phyloP scores from a whole-genome alignment of 768 basidiomycete species.

The Myochromella boudieri region DNA sequence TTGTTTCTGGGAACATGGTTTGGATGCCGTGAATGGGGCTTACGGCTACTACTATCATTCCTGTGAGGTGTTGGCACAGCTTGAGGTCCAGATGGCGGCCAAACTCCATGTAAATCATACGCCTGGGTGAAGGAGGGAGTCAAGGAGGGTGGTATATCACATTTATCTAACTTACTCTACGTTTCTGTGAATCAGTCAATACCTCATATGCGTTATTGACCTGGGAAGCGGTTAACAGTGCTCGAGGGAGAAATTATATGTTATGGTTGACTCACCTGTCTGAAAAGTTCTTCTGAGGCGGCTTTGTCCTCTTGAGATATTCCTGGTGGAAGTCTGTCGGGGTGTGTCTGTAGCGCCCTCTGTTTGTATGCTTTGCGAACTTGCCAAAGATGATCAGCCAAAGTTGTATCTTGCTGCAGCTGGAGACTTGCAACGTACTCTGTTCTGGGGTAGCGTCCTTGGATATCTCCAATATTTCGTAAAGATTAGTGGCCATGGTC shows the following conservation, averaged over 20 bases:
- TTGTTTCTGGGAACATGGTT: conserved; percentile 23
- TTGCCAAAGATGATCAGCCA: conserved; percentile 23
- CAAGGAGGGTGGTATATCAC: neutral
- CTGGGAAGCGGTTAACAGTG: conserved; percentile 28
- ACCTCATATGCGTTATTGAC: conserved; percentile 82
- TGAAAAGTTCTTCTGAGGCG: conserved; percentile 55
- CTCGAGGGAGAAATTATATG: neutral
- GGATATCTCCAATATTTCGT: conserved; percentile 58
- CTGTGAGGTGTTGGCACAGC: conserved; percentile 10
- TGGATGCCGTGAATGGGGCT: conserved; percentile 21
- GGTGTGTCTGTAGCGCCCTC: conserved; percentile 72
- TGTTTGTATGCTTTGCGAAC: conserved; percentile 81
- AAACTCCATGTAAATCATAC: conserved; percentile 72
- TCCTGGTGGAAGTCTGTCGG: conserved; percentile 62
- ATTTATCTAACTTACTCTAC: conserved; percentile 38
- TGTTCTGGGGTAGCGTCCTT: conserved; percentile 60
- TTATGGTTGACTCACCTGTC: conserved; percentile 28
- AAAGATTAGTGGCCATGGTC: conserved; percentile 59
- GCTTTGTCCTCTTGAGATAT: conserved; percentile 60
- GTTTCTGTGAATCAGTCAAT: conserved; percentile 58
- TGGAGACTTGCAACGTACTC: conserved; percentile 41
- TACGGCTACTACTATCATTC: conserved; percentile 12
- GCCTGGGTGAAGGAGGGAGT: too few relatives aligned
- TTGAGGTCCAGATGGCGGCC: conserved; percentile 61
- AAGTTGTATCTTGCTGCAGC: neutral